Evolutionary conservation across 768 basidiomycete genomes (phyloP), one percentile per base, ranked within the genome.

Genomic region (Hygrocybe coccinea): DNA sequence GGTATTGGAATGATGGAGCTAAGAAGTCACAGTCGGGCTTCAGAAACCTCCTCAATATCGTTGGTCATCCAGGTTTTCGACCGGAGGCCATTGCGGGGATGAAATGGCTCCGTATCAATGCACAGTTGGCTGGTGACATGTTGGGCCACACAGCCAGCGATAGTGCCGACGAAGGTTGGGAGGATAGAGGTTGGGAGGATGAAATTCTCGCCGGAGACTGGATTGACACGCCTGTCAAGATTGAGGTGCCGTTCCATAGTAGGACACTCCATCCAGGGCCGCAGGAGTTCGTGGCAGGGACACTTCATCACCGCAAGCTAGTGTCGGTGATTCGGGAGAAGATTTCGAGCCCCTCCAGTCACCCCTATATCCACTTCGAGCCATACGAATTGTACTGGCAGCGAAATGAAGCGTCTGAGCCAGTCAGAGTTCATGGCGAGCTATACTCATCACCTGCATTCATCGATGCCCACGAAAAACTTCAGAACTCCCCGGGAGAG

Each of bases 171-270:
- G 39, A 41, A 10, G 39, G 11, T 14, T n/a, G 11, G 10, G 37
- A 38, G n/a, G n/a, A 10, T 10, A 38, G 11, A n/a, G 39, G 39
- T 14, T 41, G 39, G 39, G 14, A 15, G 15, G 39, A 41, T 14
- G 39, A 41, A 29, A 8, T 8, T 8, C 4, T 8, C 19, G 39
- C 3, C 10, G 39, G 15, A 41, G 14, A 19, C 39, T 41, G 39
- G 39, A 19, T 3, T 14, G 11, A 11, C 15, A 41, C 39, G 15
- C 39, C 39, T 3, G 10, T 41, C 11, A 15, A 14, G 15, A 41
- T 41, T 11, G 11, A 19, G 14, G 58, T 76, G 2, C 24, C 44
- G 0, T 34, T 74, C 0, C 73, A 72, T 0, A 50, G 46, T 25
- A 57, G 54, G 21, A 33, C 47, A 2, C 57, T 59, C 7, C 58